Percentiles rank a stretch among this genome's conserved stretches.
These are phyloP conservation scores for Aspergillus terreus DNA, from an alignment of 2,329 filamentous ascomycete species.

Conservation along the genomic window DNA sequence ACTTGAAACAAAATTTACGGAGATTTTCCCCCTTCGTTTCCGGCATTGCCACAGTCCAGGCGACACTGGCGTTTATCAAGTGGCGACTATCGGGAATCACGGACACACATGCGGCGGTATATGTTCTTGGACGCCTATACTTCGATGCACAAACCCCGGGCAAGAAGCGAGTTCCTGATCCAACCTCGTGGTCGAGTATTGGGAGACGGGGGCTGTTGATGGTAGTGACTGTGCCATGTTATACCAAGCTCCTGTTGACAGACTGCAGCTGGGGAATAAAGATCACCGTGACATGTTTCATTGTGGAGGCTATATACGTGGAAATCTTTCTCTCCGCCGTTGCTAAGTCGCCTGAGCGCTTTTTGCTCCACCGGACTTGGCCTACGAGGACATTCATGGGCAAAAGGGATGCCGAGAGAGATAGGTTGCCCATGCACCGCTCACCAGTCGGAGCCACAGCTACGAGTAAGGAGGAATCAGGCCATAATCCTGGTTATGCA, in stretches of 20 bases:
- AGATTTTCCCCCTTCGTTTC: background rate
- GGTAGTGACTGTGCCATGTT: background rate
- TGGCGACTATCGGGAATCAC: background rate
- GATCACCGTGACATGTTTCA: background rate
- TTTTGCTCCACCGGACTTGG: background rate
- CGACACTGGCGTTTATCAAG: background rate
- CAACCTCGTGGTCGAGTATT: background rate
- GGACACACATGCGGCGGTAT: background rate
- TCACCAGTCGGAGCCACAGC: background rate
- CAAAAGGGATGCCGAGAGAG: background rate
- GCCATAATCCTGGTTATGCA: background rate
- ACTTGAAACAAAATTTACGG: background rate
- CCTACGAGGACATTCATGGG: background rate
- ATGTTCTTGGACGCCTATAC: background rate
- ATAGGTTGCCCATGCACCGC: background rate
- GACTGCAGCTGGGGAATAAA: background rate
- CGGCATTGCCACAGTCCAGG: background rate
- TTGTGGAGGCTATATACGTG: background rate
- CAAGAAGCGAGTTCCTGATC: background rate
- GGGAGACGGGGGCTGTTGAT: background rate
- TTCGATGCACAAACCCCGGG: background rate
- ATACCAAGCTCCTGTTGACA: background rate
- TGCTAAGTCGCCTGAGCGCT: background rate
- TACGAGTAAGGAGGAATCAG: background rate
- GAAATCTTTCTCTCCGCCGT: background rate